Evolutionary conservation across 108 stramenopile species (phyloP), one percentile per base, ranked within the genome.

Genomic region (Nannochloropsis granulata): DNA sequence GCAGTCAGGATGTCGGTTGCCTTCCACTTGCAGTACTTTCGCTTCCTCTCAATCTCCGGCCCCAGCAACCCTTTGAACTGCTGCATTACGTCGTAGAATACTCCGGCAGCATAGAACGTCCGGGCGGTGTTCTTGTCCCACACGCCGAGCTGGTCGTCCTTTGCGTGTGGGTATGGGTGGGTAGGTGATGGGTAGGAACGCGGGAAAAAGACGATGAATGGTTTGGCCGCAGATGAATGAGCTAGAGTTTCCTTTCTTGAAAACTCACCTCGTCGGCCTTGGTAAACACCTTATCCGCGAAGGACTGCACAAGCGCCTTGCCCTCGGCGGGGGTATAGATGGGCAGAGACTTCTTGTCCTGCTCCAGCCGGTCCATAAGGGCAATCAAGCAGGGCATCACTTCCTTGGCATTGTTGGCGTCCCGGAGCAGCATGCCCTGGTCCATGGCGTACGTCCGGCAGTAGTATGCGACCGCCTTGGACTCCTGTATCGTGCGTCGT

Each of bases 11-110:
- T 88, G 43, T 88, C 86, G 13, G 88, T 25, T 13, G 88, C 88
- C 82, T 88, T 88, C 88, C 88, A 88, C 86, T 88, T 88, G 86
- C 86, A 84, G 84, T 88, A 88, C 71, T 85, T 80, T 23, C 86
- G 83, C 84, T 46, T 42, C 13, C 79, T 83, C 43, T 24, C 84
- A 0, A 80, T 87, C n/a, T 88, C 88, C 34, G 82, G 85, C 9
- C 44, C 88, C 82, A 83, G 78, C 45, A 85, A 25, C 19, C 88
- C 87, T n/a, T 71, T 71, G 45, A 89, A 89, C 44, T 89, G 89
- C 23, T 25, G n/a, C 81, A 89, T 87, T 25, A 83, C 83, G 79
- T 89, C 89, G 45, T 86, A 89, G 86, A 89, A 89, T 10, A 84
- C 83, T n/a, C 86, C 88, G 21, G 89, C 86, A 7, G 87, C 88